Evolutionary conservation across 768 basidiomycete genomes (phyloP), one percentile per base, ranked within the genome.

Genomic region (Boletus huronensis): DNA sequence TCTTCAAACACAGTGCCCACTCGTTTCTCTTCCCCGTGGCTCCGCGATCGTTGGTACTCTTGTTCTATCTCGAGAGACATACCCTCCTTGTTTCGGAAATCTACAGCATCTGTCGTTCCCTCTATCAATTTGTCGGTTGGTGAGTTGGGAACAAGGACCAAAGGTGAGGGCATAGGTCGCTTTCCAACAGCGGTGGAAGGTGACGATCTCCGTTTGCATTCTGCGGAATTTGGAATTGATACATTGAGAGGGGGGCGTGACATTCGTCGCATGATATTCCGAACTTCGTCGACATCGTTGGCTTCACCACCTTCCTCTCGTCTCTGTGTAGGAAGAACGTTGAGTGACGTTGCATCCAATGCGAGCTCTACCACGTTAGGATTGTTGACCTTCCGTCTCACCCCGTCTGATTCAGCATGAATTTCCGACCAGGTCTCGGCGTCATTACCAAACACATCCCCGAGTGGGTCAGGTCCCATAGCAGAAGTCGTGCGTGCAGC

Each of bases 401-500:
- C 40, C 53, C 54, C 58, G 56, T 61, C 68, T 28, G 63, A 66
- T 53, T 76, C 69, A 38, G 72, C 63, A 48, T 65, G 81, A 46
- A 87, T 74, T 48, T 81, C 80, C 53, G 75, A 73, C 84, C 85
- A 85, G 1, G 80, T 78, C 58, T 85, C 80, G 57, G 74, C 80
- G 65, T 86, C 85, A n/a, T 77, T 77, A 43, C 85, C 83, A 70
- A 86, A 87, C 7, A 86, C 76, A 58, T 86, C 83, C 9, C 69
- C 74, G 26, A 86, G 72, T 21, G 82, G 83, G 64, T 87, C 83
- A 53, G 64, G 68, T 52, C 60, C 66, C 48, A 61, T 59, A 49
- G 68, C 50, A 46, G 73, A 68, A 60, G 68, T 63, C 39, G 78
- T 74, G 47, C 70, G 68, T 45, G 75, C 74, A 10, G 76, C 76